Evolutionary conservation across 192 early-diverging fungal species (phyloP).

Genomic region (Linnemannia hyalina): DNA sequence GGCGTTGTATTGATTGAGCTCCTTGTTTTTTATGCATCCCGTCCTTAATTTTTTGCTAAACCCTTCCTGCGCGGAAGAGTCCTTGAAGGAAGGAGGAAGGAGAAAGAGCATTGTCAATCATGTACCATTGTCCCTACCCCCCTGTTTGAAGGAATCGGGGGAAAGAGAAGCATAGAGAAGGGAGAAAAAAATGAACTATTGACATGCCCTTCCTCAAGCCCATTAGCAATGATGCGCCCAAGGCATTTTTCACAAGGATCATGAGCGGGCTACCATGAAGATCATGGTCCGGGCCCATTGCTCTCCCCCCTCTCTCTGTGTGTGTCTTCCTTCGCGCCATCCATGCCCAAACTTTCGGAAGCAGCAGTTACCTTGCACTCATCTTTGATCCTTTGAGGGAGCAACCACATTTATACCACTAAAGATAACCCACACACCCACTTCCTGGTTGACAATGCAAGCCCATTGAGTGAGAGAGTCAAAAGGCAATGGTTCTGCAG

Average conservation of each 20-base stretch:
- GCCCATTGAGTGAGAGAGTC: neutral
- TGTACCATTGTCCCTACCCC: no score
- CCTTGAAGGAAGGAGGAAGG: neutral
- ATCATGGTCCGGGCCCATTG: neutral
- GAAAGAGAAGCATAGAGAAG: no score
- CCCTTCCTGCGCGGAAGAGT: neutral
- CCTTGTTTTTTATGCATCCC: neutral
- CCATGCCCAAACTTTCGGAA: neutral
- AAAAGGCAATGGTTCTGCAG: neutral
- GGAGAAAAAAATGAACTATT: no score
- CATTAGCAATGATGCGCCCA: no score
- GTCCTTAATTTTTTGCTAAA: neutral
- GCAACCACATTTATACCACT: neutral
- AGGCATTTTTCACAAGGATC: no score
- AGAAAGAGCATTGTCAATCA: neutral
- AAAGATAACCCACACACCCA: neutral
- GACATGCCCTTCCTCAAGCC: no score
- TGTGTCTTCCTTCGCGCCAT: neutral
- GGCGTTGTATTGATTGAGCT: neutral
- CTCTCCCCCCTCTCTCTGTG: neutral
- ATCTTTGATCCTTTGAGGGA: neutral
- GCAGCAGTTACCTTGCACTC: constrained; percentile 1
- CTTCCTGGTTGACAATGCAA: neutral
- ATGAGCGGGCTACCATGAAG: neutral
- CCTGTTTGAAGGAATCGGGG: no score